phyloP scores from a whole-genome alignment of 345 rosid species.

The Pseudoturritis turrita region DNA sequence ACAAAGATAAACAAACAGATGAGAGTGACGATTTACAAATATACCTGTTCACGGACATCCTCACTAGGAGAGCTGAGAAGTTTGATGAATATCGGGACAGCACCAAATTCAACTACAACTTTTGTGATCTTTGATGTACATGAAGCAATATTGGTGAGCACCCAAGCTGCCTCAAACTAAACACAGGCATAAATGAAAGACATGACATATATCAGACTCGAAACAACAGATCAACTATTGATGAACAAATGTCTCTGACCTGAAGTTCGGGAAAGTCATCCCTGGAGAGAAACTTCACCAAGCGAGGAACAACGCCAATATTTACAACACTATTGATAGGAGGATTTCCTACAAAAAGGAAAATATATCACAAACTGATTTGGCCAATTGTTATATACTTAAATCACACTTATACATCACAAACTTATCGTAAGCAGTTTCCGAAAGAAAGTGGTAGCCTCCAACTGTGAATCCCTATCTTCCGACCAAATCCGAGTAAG shows the following conservation, averaged over 20 bases:
- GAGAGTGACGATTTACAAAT: background rate
- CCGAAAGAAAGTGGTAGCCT: conserved; percentile 63
- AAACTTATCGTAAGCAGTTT: conserved; percentile 67
- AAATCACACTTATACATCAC: too few relatives aligned
- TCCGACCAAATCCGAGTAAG: conserved; percentile 59
- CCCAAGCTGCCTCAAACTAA: conserved; percentile 91
- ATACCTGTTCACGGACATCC: conserved; percentile 82
- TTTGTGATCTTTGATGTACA: conserved; percentile 76
- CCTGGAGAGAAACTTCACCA: conserved; percentile 67
- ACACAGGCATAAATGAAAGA: background rate
- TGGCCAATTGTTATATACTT: too few relatives aligned
- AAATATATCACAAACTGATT: background rate
- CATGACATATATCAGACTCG: background rate
- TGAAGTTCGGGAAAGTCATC: conserved; percentile 83
- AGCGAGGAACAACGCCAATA: conserved; percentile 68
- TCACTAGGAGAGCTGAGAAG: conserved; percentile 61
- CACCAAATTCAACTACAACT: conserved; percentile 68
- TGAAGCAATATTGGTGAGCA: conserved; percentile 77
- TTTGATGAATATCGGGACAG: conserved; percentile 58
- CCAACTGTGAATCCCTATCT: conserved; percentile 49
- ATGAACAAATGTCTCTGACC: conserved; percentile 35
- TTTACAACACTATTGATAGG: conserved; percentile 70
- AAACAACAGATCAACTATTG: too few relatives aligned
- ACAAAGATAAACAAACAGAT: background rate
- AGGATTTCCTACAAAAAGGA: conserved; percentile 49